Conservation (phyloP, 495 filamentous ascomycete species). For the Peziza echinospora region DNA sequence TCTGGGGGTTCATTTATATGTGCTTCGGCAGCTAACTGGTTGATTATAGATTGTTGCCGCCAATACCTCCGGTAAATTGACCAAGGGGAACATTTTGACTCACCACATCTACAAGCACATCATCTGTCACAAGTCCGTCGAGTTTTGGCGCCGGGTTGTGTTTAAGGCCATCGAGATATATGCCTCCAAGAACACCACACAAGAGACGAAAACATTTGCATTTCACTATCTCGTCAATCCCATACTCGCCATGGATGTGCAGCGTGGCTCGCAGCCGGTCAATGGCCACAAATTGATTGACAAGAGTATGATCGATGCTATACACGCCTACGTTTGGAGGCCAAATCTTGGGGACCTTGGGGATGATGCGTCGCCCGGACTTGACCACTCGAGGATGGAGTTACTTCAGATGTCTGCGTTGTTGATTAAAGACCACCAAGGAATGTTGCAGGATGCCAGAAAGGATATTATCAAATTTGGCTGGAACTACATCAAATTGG, state of each 20-base stretch:
- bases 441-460: slow-evolving; percentile 63
- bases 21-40: not conserved
- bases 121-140: slow-evolving; percentile 63
- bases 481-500: slow-evolving; percentile 92
- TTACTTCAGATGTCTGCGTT: slow-evolving; percentile 83
- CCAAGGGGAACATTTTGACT: slow-evolving; percentile 50
- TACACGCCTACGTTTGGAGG: slow-evolving; percentile 87
- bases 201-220: slow-evolving; percentile 80
- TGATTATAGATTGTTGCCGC: slow-evolving; percentile 56
- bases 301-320: slow-evolving; percentile 66
- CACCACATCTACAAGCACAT: slow-evolving; percentile 68
- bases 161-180: slow-evolving; percentile 78
- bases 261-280: slow-evolving; percentile 23
- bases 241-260: slow-evolving; percentile 86
- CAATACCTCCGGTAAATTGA: slow-evolving; percentile 62
- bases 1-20: slow-evolving; percentile 3
- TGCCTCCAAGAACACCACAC: slow-evolving; percentile 47
- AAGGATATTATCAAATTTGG: slow-evolving; percentile 99
- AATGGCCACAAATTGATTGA: slow-evolving; percentile 63
- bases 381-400: slow-evolving; percentile 93
- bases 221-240: slow-evolving; percentile 88
- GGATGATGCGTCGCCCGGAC: slow-evolving; percentile 65
- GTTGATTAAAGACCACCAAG: slow-evolving; percentile 79
- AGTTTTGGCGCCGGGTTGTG: slow-evolving; percentile 69
- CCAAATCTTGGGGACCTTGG: slow-evolving; percentile 60